These are phyloP conservation scores for Citrus unshiu DNA, from an alignment of 345 rosid species.

Conservation along the genomic window DNA sequence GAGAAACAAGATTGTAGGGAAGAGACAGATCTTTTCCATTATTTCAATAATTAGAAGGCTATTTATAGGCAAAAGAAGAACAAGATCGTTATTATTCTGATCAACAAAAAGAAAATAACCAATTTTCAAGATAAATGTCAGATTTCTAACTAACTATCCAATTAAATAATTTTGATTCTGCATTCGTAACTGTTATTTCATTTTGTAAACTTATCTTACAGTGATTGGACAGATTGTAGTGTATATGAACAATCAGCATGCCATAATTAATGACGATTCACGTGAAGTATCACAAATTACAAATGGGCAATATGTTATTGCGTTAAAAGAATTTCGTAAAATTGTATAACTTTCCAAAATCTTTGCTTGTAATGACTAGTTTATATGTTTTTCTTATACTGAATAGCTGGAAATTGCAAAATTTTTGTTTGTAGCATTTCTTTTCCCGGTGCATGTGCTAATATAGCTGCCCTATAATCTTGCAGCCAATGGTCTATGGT, in stretches of 20 bases:
- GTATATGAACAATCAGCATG: background rate
- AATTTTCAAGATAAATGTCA: too few relatives aligned
- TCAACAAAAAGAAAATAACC: too few relatives aligned
- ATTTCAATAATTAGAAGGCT: too few relatives aligned
- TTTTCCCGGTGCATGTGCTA: background rate
- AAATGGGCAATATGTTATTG: background rate
- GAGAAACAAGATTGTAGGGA: too few relatives aligned
- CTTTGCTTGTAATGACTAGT: background rate
- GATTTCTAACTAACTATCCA: too few relatives aligned
- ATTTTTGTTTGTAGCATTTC: background rate
- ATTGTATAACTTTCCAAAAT: background rate
- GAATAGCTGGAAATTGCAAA: background rate
- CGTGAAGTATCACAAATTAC: background rate
- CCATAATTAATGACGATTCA: background rate
- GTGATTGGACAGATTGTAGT: background rate
- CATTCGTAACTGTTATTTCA: background rate
- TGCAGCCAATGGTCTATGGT: constrained; percentile 87
- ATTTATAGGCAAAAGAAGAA: too few relatives aligned
- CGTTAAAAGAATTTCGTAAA: background rate
- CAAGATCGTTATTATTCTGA: too few relatives aligned
- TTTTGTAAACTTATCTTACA: background rate
- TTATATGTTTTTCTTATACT: background rate
- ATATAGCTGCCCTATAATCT: constrained; percentile 8
- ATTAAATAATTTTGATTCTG: too few relatives aligned
- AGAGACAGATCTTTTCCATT: too few relatives aligned